Evolutionary conservation across 495 filamentous ascomycete genomes (phyloP), one percentile per base, ranked within the genome.

Genomic region (Apiosordaria backusii): DNA sequence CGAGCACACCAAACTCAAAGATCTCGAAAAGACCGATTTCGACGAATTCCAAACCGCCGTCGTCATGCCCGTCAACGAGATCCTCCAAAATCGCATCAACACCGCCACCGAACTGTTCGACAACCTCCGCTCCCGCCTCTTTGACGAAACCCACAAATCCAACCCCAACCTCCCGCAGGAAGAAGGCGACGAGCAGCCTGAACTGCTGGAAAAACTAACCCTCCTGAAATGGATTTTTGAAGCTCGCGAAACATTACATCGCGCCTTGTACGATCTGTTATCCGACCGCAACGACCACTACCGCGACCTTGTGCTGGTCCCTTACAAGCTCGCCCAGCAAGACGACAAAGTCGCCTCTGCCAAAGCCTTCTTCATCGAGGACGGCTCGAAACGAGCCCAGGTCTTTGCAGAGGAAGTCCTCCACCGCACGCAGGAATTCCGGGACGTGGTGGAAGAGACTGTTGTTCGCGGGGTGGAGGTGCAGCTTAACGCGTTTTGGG

Each of bases 161-260:
- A 87, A 87, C 63, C 92, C 92, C 3, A 92, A 95, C 69, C 84
- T 89, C 63, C 89, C 92, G 0, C 93, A 97, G 70, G 92, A 96
- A 76, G 93, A 97, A 76, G 94, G 94, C 63, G 93, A 97, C 71
- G 94, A 97, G 74, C 90, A 94, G 73, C 93, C 95, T 0, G 96
- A 98, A 78, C 82, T 98, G 0, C 82, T 97, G 1, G 95, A 99
- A 77, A 95, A 95, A 68, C 83, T 99, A 4, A 98, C 95, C 0
- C 86, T 96, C 25, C 82, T 98, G 10, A 99, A 99, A 72, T 99
- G 95, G 95, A 89, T 98, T 26, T 98, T 97, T 71, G 95, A 99
- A 71, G 90, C 90, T 5, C 88, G 93, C 5, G 96, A 99, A 75
- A 83, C 86, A 62, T 85, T 98, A 4, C 89, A 97, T 74, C 86